These are phyloP conservation scores for Marchantia polymorpha DNA, from an alignment of 225 moss, liverwort and hornwort species.

Conservation along the genomic window DNA sequence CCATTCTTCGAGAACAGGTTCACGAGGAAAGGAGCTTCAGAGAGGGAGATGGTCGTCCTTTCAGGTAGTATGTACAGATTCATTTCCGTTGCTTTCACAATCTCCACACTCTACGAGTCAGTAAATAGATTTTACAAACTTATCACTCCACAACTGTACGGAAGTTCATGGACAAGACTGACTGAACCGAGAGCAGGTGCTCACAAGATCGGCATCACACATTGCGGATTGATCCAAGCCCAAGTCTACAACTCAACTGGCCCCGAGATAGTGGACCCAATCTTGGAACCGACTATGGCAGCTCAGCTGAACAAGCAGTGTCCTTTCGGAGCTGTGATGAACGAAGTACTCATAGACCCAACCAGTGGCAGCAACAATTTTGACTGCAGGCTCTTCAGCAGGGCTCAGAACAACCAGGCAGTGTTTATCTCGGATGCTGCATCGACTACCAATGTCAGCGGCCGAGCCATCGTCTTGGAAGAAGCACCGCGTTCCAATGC, in stretches of 20 bases:
- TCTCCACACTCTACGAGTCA: neutral
- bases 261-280: neutral
- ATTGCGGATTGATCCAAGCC: neutral
- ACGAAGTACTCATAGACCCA: neutral
- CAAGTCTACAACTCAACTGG: neutral
- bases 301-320: neutral
- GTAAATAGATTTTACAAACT: neutral
- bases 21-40: neutral
- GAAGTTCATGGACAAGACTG: no score
- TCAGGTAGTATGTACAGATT: neutral
- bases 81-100: no score
- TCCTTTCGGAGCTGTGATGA: neutral
- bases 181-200: neutral
- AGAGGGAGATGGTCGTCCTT: constrained; percentile 3
- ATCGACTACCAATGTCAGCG: neutral
- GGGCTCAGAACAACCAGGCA: neutral
- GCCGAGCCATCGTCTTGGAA: neutral
- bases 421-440: neutral
- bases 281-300: neutral
- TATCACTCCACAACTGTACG: no score
- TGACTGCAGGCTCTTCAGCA: neutral
- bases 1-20: neutral
- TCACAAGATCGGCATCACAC: neutral
- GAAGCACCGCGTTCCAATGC: neutral
- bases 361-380: neutral